Evolutionary conservation across 768 basidiomycete species (phyloP).

Genomic region (Rhizopogon vulgaris): DNA sequence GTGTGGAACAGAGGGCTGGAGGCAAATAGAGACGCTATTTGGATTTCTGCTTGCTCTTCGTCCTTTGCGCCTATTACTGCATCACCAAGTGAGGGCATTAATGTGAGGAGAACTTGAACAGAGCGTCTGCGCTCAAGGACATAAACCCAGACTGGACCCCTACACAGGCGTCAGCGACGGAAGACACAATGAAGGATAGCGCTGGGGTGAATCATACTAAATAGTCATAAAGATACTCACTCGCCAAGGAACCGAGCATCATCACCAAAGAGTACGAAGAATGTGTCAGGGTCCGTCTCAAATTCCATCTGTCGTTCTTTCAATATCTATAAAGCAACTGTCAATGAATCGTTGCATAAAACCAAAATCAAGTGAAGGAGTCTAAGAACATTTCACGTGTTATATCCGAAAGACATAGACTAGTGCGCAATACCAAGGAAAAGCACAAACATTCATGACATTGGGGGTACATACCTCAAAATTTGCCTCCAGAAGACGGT

Average conservation of each 20-base stretch:
- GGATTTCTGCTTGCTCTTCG: conserved; percentile 63
- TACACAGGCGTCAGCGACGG: conserved; percentile 22
- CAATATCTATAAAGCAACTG: conserved; percentile 48
- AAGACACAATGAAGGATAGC: background rate
- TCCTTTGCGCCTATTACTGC: conserved; percentile 71
- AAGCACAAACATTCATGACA: background rate
- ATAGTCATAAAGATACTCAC: conserved; percentile 39
- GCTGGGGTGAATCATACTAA: background rate
- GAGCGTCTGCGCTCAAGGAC: conserved; percentile 79
- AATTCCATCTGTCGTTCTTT: conserved; percentile 90
- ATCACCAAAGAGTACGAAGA: conserved; percentile 76
- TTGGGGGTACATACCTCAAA: conserved; percentile 58
- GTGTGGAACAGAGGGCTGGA: conserved; percentile 79
- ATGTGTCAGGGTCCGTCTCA: conserved; percentile 73
- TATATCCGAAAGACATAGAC: background rate
- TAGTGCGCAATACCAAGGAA: background rate
- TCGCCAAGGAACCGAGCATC: conserved; percentile 70
- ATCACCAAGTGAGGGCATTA: conserved; percentile 55
- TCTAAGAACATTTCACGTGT: conserved; percentile 4
- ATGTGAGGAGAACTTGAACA: conserved; percentile 71
- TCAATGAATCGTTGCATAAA: conserved; percentile 9
- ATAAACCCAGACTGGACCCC: conserved; percentile 89
- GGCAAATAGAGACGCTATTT: conserved; percentile 72
- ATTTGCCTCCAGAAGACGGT: conserved; percentile 68
- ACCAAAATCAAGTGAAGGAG: background rate